Percentiles rank a stretch among this genome's conserved stretches.
Evolutionary conservation across 345 rosid species (phyloP).

Genomic region (Lepidium sativum): DNA sequence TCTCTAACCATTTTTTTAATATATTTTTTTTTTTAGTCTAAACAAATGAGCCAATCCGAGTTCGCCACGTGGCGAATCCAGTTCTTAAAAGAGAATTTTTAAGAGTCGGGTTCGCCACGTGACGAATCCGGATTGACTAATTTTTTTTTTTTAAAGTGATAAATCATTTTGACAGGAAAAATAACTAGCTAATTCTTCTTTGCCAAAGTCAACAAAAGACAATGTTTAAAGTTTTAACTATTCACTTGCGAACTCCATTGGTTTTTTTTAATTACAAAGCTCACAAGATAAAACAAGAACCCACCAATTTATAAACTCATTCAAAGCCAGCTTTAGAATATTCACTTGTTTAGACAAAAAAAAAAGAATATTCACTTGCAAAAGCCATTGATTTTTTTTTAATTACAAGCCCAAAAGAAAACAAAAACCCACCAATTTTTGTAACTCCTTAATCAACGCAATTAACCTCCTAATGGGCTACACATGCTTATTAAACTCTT

Average conservation of each 20-base stretch:
- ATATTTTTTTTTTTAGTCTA: no score
- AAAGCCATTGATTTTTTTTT: background rate
- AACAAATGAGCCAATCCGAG: no score
- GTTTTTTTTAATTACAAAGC: slow-evolving; percentile 20
- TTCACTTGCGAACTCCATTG: slow-evolving; percentile 16
- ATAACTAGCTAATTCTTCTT: no score
- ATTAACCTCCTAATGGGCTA: slow-evolving; percentile 27
- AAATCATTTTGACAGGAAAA: no score
- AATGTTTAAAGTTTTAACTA: slow-evolving; percentile 7
- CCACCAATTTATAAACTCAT: slow-evolving; percentile 2
- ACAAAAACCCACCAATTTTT: slow-evolving; percentile 15
- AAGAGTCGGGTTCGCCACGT: no score
- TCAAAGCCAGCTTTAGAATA: no score
- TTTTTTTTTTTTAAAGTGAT: no score
- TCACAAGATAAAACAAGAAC: background rate
- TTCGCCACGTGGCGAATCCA: no score
- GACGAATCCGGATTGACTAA: no score
- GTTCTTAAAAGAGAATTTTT: no score
- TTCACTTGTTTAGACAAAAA: no score
- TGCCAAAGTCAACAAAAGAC: background rate
- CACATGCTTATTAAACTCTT: slow-evolving; percentile 21
- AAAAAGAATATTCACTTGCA: slow-evolving; percentile 26
- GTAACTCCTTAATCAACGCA: background rate
- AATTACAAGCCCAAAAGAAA: slow-evolving; percentile 13
- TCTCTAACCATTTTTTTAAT: no score